Percentiles rank a stretch among this genome's conserved stretches.
Conservation (phyloP, 805 yeast species). For the Jamesozyma spencerorum region DNA sequence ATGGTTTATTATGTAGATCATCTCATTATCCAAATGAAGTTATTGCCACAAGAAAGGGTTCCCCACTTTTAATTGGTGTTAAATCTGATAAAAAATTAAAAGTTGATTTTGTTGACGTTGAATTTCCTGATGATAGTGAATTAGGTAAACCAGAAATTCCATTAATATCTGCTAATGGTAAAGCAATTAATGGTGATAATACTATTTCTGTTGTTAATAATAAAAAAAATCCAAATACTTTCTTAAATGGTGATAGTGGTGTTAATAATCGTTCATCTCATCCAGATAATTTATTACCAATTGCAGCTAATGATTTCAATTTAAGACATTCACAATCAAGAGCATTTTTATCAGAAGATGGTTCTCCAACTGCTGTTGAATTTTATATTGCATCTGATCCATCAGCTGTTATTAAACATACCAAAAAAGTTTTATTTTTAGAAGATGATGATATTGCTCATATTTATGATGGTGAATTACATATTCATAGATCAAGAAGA, state of each 20-base stretch:
- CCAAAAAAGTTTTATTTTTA: slow-evolving; percentile 89
- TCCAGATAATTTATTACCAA: slow-evolving; percentile 35
- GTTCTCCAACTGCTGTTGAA: slow-evolving; percentile 87
- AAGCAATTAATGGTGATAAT: slow-evolving; percentile 2
- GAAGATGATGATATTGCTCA: slow-evolving; percentile 99
- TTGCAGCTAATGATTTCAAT: slow-evolving; percentile 44
- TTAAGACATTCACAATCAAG: slow-evolving; percentile 89
- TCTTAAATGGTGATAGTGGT: slow-evolving; percentile 3
- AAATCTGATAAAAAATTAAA: slow-evolving; percentile 90
- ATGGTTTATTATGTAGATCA: slow-evolving; percentile 89
- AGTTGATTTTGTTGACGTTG: slow-evolving; percentile 97
- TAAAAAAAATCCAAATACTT: slow-evolving; percentile 6
- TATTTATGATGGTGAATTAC: slow-evolving; percentile 94
- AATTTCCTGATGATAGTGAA: slow-evolving; percentile 65
- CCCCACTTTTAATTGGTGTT: slow-evolving; percentile 94
- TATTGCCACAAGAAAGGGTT: slow-evolving; percentile 95
- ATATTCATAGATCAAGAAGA: slow-evolving; percentile 90
- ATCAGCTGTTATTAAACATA: slow-evolving; percentile 90
- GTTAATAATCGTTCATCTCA: slow-evolving; percentile 1
- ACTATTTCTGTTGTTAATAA: slow-evolving; percentile 3
- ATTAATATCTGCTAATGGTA: slow-evolving; percentile 16
- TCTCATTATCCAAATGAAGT: slow-evolving; percentile 90
- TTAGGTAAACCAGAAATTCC: slow-evolving; percentile 30
- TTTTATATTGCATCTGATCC: slow-evolving; percentile 96
- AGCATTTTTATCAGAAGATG: slow-evolving; percentile 92